Conservation (phyloP, 2,329 filamentous ascomycete species). For the Fragosphaeria purpurea region DNA sequence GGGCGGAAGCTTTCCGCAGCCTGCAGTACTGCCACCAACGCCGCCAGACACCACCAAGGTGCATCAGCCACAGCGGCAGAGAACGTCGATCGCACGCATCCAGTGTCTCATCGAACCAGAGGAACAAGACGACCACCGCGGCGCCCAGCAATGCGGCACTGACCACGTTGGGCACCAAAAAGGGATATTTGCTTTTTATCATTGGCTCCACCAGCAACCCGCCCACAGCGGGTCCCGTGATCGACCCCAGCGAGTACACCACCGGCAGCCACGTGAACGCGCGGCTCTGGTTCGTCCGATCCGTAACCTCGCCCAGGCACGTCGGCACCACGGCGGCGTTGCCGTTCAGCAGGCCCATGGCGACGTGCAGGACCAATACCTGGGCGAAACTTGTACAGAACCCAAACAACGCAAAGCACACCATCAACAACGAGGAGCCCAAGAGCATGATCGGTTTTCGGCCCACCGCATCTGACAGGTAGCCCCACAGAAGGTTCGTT, state of each 20-base stretch:
- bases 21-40: slow-evolving; percentile 14
- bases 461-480: slow-evolving; percentile 67
- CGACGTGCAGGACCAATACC: slow-evolving; percentile 70
- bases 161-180: slow-evolving; percentile 73
- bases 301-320: slow-evolving; percentile 87
- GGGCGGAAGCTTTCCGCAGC: background rate
- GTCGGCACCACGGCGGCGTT: slow-evolving; percentile 93
- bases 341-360: slow-evolving; percentile 90
- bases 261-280: slow-evolving; percentile 93
- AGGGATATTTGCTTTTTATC: slow-evolving; percentile 59
- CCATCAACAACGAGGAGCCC: slow-evolving; percentile 72
- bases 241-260: slow-evolving; percentile 89
- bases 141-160: slow-evolving; percentile 61
- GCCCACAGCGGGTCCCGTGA: slow-evolving; percentile 86
- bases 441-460: slow-evolving; percentile 73
- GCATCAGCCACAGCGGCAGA: slow-evolving; percentile 16
- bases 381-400: slow-evolving; percentile 78
- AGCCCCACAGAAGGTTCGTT: slow-evolving; percentile 89
- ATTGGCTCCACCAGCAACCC: slow-evolving; percentile 65
- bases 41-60: slow-evolving; percentile 20
- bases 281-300: slow-evolving; percentile 84
- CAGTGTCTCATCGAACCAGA: slow-evolving; percentile 81
- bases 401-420: slow-evolving; percentile 77
- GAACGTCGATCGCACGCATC: slow-evolving; percentile 31
- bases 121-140: slow-evolving; percentile 62